phyloP scores from a whole-genome alignment of 148 eudicot species.

The Beta vulgaris region DNA sequence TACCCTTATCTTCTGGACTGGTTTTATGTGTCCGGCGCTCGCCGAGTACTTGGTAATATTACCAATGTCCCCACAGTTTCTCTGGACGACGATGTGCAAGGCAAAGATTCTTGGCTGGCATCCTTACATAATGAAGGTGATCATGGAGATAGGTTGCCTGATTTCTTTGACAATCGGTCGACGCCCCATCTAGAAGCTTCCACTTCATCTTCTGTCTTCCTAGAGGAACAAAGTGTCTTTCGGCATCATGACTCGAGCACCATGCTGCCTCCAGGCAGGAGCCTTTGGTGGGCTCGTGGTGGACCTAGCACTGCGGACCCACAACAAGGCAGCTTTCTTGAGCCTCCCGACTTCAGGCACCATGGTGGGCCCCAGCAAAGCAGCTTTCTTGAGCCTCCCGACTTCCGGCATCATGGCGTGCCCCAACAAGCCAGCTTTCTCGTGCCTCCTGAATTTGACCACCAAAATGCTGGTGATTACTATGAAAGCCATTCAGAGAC shows the following conservation, averaged over 20 bases:
- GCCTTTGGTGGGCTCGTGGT: constrained; percentile 38
- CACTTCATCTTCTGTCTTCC: constrained; percentile 53
- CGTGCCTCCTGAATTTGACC: constrained; percentile 60
- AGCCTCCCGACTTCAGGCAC: constrained; percentile 25
- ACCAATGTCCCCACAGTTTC: constrained; percentile 30
- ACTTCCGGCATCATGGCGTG: constrained; percentile 14
- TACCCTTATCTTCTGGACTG: constrained; percentile 80
- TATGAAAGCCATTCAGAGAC: constrained; percentile 23
- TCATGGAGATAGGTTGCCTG: constrained; percentile 35
- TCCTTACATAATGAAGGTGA: constrained; percentile 15
- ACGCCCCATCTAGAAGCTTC: constrained; percentile 58
- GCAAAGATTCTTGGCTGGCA: constrained; percentile 39
- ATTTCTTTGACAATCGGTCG: constrained; percentile 37
- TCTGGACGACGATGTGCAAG: constrained; percentile 32
- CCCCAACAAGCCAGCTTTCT: constrained; percentile 38
- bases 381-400: constrained; percentile 50
- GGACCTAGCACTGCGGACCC: constrained; percentile 12
- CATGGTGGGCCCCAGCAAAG: background rate
- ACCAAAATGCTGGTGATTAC: background rate
- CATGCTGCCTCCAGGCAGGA: constrained; percentile 21
- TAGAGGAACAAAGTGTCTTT: constrained; percentile 29
- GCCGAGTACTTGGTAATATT: constrained; percentile 21
- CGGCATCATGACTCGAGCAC: constrained; percentile 18
- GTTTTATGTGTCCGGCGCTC: constrained; percentile 60
- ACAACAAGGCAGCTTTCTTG: constrained; percentile 27